Evolutionary conservation across 2,329 filamentous ascomycete species (phyloP), one percentile per base, ranked within the genome.

Genomic region (Epicoccum nigrum): DNA sequence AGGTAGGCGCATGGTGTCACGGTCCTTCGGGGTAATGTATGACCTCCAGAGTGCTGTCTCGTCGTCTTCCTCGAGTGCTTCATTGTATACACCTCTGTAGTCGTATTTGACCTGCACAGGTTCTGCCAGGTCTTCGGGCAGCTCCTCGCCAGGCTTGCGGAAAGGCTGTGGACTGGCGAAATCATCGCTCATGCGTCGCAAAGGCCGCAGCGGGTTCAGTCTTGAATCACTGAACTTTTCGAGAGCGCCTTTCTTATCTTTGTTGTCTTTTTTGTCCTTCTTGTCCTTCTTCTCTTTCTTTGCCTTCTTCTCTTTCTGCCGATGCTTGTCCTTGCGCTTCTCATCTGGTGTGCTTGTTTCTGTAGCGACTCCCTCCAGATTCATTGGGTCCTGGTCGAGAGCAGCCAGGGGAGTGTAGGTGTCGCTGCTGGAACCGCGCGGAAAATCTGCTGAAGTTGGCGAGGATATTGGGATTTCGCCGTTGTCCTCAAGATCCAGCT

Each of bases 1-100:
- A 0, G 91, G 85, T 8, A 97, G 76, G 38, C 87, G 86, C 76
- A 95, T 92, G 0, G 89, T 96, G 15, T 93, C 91, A 30, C 94
- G 87, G 55, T 97, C 86, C 49, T 89, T 92, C 51, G 85, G 83
- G 65, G 86, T 87, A 42, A 97, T 77, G 75, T 92, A 97, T 54
- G 86, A 88, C 63, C 86, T 85, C 94, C 94, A 99, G 35, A 84
- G 76, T 0, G 89, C 70, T 23, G 68, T 61, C 25, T 73, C 63
- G 37, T 63, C 61, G 17, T 71, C 68, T 50, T 73, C 72, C 2
- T 54, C 41, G 13, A 60, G 58, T 15, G 55, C 55, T n/a, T 70
- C 63, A 20, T 71, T 62, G 53, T 66, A 74, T 7, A 72, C 50
- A 7, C 63, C 64, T 21, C 59, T 48, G 16, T 58, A 61, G 27